These are phyloP conservation scores for Plantago rigida DNA, from an alignment of 305 asterid species.

Conservation along the genomic window DNA sequence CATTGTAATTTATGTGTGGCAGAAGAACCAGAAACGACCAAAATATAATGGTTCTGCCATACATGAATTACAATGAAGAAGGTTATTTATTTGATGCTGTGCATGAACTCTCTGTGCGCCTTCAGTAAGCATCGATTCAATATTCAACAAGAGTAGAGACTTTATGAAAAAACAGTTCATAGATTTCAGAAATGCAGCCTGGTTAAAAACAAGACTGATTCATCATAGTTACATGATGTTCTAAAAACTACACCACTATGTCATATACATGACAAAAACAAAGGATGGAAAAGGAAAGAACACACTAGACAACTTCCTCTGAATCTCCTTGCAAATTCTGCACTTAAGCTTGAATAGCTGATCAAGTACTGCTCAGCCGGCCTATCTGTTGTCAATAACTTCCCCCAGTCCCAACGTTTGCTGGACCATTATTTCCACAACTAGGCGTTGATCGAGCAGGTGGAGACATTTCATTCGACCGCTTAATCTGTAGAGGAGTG, in stretches of 20 bases:
- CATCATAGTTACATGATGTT: too few relatives aligned
- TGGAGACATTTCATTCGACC: slow-evolving; percentile 6
- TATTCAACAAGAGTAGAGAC: not conserved
- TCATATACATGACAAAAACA: not conserved
- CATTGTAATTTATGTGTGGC: too few relatives aligned
- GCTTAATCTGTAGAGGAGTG: slow-evolving; percentile 25
- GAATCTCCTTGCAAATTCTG: not conserved
- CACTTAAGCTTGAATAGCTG: not conserved
- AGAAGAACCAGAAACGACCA: too few relatives aligned
- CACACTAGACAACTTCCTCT: not conserved
- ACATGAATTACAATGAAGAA: too few relatives aligned
- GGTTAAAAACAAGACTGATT: too few relatives aligned
- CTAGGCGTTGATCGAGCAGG: slow-evolving; percentile 1
- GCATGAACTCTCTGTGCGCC: too few relatives aligned
- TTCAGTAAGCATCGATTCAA: too few relatives aligned
- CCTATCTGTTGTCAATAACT: not conserved
- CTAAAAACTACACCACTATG: not conserved
- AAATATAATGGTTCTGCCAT: too few relatives aligned
- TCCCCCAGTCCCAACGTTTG: not conserved
- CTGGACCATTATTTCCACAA: not conserved
- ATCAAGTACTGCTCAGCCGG: not conserved
- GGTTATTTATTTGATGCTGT: too few relatives aligned
- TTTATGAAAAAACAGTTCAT: too few relatives aligned
- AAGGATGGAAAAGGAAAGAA: not conserved
- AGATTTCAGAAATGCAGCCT: too few relatives aligned